A percentile compares a stretch with the other conserved stretches of the same genome.
Conservation (phyloP, 768 basidiomycete species). For the Candolleomyces efflorescens region DNA sequence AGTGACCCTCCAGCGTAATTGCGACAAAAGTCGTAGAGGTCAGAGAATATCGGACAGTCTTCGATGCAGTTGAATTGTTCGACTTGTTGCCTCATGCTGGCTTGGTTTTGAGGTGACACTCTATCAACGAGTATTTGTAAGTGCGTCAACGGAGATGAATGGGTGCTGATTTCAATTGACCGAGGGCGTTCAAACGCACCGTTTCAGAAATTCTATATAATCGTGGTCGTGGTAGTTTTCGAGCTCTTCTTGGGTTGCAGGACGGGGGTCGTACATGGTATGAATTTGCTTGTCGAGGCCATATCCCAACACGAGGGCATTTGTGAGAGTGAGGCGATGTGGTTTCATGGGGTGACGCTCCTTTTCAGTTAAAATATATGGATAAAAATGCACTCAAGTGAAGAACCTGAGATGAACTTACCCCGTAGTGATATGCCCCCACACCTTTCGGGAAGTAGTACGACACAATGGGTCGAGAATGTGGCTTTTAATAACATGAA, state of each 20-base stretch:
- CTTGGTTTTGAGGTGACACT: conserved; percentile 74
- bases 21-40: conserved; percentile 91
- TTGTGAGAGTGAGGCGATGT: conserved; percentile 92
- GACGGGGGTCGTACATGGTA: conserved; percentile 82
- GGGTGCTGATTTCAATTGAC: background rate
- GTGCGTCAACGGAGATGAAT: too few relatives aligned
- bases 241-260: conserved; percentile 87
- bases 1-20: conserved; percentile 93
- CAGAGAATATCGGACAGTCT: conserved; percentile 94
- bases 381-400: background rate
- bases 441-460: conserved; percentile 96
- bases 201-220: conserved; percentile 93
- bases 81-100: conserved; percentile 70
- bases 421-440: conserved; percentile 95
- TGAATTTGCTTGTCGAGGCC: conserved; percentile 95
- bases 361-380: conserved; percentile 36
- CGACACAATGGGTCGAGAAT: conserved; percentile 87
- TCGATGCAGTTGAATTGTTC: conserved; percentile 93
- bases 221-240: conserved; percentile 91
- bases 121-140: conserved; percentile 31
- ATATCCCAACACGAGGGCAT: conserved; percentile 93
- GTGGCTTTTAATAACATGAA: conserved; percentile 33
- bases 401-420: conserved; percentile 32
- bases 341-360: conserved; percentile 99
- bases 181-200: conserved; percentile 39